phyloP scores from a whole-genome alignment of 2,329 filamentous ascomycete genomes.

The Dactylonectria macrodidyma region DNA sequence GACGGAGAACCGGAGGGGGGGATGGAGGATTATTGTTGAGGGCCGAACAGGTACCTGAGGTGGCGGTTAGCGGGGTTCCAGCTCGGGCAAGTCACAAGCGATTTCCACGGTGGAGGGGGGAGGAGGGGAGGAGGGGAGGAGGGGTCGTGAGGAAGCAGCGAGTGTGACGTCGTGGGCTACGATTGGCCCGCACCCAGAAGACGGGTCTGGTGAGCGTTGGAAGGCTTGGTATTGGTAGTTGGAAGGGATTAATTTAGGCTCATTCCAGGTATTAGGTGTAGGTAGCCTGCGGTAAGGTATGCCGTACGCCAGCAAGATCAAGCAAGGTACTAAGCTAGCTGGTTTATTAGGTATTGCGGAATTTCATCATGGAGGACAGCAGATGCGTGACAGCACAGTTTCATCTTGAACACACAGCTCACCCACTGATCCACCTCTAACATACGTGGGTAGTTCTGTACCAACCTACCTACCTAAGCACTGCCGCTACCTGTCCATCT shows the following conservation, averaged over 20 bases:
- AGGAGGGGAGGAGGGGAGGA: background rate
- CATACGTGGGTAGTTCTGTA: too few species aligned
- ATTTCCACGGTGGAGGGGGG: constrained; percentile 14
- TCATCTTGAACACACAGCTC: background rate
- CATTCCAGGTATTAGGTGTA: background rate
- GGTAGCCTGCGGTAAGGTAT: too few species aligned
- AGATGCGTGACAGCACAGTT: background rate
- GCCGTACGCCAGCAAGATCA: too few species aligned
- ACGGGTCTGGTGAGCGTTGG: background rate
- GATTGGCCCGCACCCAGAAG: constrained; percentile 18
- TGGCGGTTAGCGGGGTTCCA: constrained; percentile 25
- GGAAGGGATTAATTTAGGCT: background rate
- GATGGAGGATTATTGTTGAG: constrained; percentile 33
- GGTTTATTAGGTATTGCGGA: background rate
- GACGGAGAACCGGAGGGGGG: constrained; percentile 19
- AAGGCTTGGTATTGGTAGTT: background rate
- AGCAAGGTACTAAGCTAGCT: background rate
- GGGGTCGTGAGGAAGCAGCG: constrained; percentile 10
- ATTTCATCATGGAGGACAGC: background rate
- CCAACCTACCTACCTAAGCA: too few species aligned
- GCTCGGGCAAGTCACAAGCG: constrained; percentile 28
- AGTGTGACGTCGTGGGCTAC: constrained; percentile 29
- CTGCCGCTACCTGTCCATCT: background rate
- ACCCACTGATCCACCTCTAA: background rate
- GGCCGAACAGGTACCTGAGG: constrained; percentile 14